phyloP scores from a whole-genome alignment of 2,329 filamentous ascomycete species.

The Drechslera avenae region DNA sequence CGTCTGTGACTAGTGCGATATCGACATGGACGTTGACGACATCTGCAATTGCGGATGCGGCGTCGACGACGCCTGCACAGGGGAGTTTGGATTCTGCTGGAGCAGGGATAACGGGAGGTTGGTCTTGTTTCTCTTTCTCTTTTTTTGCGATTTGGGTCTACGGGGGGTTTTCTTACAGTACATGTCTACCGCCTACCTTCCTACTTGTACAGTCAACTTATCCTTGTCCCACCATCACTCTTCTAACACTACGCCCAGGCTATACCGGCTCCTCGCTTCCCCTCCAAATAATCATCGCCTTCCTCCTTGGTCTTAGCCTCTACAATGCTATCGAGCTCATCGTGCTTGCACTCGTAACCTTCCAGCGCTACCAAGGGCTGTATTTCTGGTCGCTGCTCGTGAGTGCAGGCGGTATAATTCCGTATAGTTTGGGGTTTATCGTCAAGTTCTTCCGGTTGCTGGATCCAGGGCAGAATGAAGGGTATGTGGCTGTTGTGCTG shows the following conservation, averaged over 20 bases:
- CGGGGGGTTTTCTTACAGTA: too few relatives aligned
- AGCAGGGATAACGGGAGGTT: slow-evolving; percentile 42
- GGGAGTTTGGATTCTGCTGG: slow-evolving; percentile 35
- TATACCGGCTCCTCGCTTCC: slow-evolving; percentile 40
- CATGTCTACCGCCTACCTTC: too few relatives aligned
- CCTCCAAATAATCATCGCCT: slow-evolving; percentile 45
- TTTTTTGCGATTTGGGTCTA: too few relatives aligned
- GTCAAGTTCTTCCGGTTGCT: slow-evolving; percentile 50
- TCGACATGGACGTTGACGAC: slow-evolving; percentile 10
- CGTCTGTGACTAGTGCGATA: not conserved
- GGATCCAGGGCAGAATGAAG: slow-evolving; percentile 28
- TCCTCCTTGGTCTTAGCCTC: slow-evolving; percentile 42
- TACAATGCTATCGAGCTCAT: slow-evolving; percentile 55
- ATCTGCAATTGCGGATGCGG: slow-evolving; percentile 8
- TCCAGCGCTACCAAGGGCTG: slow-evolving; percentile 54
- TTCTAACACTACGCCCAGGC: slow-evolving; percentile 18
- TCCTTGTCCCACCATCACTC: too few relatives aligned
- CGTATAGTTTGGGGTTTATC: slow-evolving; percentile 56
- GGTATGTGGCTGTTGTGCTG: slow-evolving; percentile 51
- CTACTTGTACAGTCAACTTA: too few relatives aligned
- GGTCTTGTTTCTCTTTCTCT: not conserved
- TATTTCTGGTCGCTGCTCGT: slow-evolving; percentile 58
- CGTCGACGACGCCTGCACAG: slow-evolving; percentile 33
- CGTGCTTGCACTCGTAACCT: slow-evolving; percentile 54
- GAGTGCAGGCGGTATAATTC: slow-evolving; percentile 52